These are phyloP conservation scores for Oryza punctata DNA, from an alignment of 176 grass and related monocot species.

Conservation along the genomic window DNA sequence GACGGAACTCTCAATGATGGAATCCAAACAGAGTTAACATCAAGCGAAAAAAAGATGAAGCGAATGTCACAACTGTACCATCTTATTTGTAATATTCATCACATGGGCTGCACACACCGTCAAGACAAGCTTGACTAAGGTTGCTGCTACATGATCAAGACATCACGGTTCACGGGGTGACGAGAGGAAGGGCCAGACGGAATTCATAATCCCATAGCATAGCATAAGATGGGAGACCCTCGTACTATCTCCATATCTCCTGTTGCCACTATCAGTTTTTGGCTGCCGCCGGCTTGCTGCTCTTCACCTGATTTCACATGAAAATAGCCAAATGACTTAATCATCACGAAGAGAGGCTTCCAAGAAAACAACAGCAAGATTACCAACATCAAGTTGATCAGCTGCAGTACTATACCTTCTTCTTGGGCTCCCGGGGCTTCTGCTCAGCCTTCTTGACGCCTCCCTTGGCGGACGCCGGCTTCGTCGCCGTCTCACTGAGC, in stretches of 20 bases:
- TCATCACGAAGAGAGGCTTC: background rate
- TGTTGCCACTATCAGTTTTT: constrained; percentile 46
- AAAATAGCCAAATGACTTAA: background rate
- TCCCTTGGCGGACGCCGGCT: constrained; percentile 56
- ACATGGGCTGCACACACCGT: background rate
- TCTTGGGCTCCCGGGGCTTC: constrained; percentile 76
- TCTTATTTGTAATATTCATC: constrained; percentile 47
- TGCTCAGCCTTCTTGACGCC: constrained; percentile 76
- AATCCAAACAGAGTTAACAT: constrained; percentile 17
- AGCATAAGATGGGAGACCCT: constrained; percentile 20
- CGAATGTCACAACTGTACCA: background rate
- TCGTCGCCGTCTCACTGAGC: constrained; percentile 48
- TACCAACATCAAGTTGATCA: background rate
- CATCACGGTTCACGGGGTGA: constrained; percentile 11
- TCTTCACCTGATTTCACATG: constrained; percentile 51
- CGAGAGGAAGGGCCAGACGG: constrained; percentile 5
- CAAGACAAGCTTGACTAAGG: background rate
- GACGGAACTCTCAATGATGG: background rate
- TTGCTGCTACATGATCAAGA: constrained; percentile 10
- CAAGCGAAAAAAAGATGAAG: constrained; percentile 11
- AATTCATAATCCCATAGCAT: constrained; percentile 29
- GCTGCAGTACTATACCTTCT: constrained; percentile 56
- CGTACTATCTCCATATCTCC: background rate
- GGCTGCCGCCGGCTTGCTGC: constrained; percentile 51
- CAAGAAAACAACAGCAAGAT: constrained; percentile 3